These are phyloP conservation scores for Tuber microsphaerosporum DNA, from an alignment of 495 filamentous ascomycete species.

Conservation along the genomic window DNA sequence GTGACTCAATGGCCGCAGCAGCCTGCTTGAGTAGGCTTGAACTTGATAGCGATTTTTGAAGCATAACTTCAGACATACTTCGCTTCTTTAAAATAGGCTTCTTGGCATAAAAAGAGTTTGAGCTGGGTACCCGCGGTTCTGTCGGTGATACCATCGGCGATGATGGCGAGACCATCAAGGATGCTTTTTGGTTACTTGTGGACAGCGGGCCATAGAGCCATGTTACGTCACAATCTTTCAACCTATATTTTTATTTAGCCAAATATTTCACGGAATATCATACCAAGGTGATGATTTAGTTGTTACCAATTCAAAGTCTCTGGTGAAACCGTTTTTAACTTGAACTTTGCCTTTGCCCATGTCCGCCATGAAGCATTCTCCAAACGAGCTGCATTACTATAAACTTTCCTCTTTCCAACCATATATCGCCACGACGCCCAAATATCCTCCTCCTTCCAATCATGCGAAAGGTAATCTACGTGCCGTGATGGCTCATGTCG, in stretches of 20 bases:
- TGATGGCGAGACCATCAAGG: conserved; percentile 46
- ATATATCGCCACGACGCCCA: conserved; percentile 97
- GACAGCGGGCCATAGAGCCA: conserved; percentile 96
- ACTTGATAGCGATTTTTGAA: conserved; percentile 81
- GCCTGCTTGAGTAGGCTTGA: conserved; percentile 91
- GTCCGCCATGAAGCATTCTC: conserved; percentile 98
- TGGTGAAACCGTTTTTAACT: conserved; percentile 76
- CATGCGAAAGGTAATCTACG: conserved; percentile 92
- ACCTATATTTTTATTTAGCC: conserved; percentile 51
- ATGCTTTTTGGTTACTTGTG: conserved; percentile 49
- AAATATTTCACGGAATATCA: conserved; percentile 9
- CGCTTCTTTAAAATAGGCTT: conserved; percentile 97
- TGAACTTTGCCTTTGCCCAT: conserved; percentile 88
- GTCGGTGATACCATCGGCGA: conserved; percentile 47
- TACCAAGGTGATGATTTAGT: conserved; percentile 8
- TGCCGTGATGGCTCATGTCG: conserved; percentile 73
- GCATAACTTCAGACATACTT: conserved; percentile 89
- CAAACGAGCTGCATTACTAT: conserved; percentile 70
- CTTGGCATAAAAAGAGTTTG: conserved; percentile 43
- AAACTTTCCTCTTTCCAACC: conserved; percentile 64
- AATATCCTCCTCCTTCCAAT: conserved; percentile 95
- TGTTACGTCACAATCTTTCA: conserved; percentile 95
- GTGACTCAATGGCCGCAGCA: conserved; percentile 82
- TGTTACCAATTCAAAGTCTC: conserved; percentile 84
- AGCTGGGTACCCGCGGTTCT: conserved; percentile 39